These are phyloP conservation scores for Suillus ampliporus DNA, from an alignment of 768 basidiomycete genomes.

Conservation along the genomic window DNA sequence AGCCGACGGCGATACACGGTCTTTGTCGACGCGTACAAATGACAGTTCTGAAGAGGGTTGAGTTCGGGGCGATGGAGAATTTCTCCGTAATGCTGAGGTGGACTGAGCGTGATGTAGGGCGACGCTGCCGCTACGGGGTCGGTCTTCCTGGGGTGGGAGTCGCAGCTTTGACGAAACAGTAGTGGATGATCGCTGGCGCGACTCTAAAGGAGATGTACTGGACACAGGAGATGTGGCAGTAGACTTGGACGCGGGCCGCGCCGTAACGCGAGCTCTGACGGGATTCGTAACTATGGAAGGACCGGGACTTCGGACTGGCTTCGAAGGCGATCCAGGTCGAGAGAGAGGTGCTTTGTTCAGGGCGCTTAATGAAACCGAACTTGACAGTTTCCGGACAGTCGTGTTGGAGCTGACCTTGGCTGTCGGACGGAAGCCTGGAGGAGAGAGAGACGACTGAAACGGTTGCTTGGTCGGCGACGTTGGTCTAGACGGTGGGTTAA, in stretches of 20 bases:
- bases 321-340: conserved; percentile 45
- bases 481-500: conserved; percentile 48
- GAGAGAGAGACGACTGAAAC: conserved; percentile 31
- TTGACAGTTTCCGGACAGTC: conserved; percentile 37
- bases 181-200: conserved; percentile 39
- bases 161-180: conserved; percentile 28
- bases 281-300: conserved; percentile 36
- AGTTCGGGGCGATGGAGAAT: conserved; percentile 16
- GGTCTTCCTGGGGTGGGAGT: conserved; percentile 37
- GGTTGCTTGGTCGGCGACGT: conserved; percentile 52
- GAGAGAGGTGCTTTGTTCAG: conserved; percentile 36
- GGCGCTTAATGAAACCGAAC: conserved; percentile 25
- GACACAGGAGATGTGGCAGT: conserved; percentile 16
- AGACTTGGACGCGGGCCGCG: conserved; percentile 38
- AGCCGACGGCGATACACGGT: conserved; percentile 23
- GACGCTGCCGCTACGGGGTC: conserved; percentile 36
- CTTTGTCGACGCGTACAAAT: conserved; percentile 10
- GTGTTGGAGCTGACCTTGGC: conserved; percentile 68
- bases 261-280: conserved; percentile 30
- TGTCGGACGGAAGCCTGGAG: conserved; percentile 49
- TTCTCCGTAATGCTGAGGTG: conserved; percentile 24
- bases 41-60: conserved; percentile 22
- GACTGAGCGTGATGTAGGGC: conserved; percentile 33
- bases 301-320: conserved; percentile 41
- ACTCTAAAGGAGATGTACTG: conserved; percentile 21